Evolutionary conservation across 1,139 yeast species (phyloP).

Genomic region (Debaryomyces coudertii): DNA sequence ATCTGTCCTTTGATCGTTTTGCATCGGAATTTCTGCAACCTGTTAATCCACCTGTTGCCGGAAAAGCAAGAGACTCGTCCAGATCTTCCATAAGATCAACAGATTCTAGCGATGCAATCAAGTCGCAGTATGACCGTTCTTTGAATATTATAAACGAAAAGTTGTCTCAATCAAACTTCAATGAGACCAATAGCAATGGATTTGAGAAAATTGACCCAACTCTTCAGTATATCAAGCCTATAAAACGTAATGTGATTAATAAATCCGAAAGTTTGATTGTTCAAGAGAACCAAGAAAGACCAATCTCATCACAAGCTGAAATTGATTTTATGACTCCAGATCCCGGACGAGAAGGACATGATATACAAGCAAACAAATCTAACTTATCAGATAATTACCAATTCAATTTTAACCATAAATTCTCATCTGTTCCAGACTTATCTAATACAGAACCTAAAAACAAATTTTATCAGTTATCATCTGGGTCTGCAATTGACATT

Average conservation of each 20-base stretch:
- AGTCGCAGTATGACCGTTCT: slow-evolving; percentile 27
- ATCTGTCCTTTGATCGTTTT: background rate
- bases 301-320: slow-evolving; percentile 36
- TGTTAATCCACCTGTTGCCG: background rate
- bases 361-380: slow-evolving; percentile 9
- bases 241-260: slow-evolving; percentile 17
- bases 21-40: slow-evolving; percentile 4
- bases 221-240: slow-evolving; percentile 15
- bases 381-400: slow-evolving; percentile 10
- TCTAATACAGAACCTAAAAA: slow-evolving; percentile 12
- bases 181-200: background rate
- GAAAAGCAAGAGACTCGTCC: slow-evolving; percentile 15
- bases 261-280: slow-evolving; percentile 9
- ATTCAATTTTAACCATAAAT: slow-evolving; percentile 13
- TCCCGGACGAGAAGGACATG: slow-evolving; percentile 3
- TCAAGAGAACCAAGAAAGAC: slow-evolving; percentile 23
- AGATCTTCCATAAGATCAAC: slow-evolving; percentile 17
- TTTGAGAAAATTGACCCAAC: background rate
- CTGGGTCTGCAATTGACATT: slow-evolving; percentile 47
- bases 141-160: slow-evolving; percentile 33
- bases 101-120: slow-evolving; percentile 26
- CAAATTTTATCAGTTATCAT: slow-evolving; percentile 30
- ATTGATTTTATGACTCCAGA: slow-evolving; percentile 17
- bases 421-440: slow-evolving; percentile 33
- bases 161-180: slow-evolving; percentile 19